Evolutionary conservation across 306 rosid species (phyloP).

Genomic region (Prunus dulcis): DNA sequence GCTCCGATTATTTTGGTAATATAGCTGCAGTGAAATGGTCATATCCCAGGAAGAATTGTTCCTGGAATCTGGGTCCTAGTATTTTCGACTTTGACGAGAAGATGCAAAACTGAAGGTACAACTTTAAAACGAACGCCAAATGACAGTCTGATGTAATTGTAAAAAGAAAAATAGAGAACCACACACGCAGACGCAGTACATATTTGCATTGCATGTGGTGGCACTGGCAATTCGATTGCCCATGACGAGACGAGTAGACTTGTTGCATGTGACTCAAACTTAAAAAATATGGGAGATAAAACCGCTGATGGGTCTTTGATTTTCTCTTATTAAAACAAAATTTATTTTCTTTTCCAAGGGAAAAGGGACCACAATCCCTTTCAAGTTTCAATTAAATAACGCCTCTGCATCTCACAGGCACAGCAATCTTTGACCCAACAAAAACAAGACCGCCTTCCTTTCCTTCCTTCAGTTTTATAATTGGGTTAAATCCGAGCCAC

Average conservation of each 20-base stretch:
- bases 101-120: neutral
- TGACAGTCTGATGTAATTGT: too few species aligned
- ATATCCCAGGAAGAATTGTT: neutral
- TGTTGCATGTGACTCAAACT: constrained; percentile 24
- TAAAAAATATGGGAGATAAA: constrained; percentile 20
- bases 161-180: neutral
- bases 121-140: too few species aligned
- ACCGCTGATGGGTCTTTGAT: constrained; percentile 31
- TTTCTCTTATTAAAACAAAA: neutral
- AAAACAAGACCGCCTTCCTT: too few species aligned
- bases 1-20: neutral
- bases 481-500: neutral
- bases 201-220: neutral
- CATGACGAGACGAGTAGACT: neutral
- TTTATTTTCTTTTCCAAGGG: constrained; percentile 8
- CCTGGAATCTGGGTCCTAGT: too few species aligned
- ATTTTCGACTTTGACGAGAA: neutral
- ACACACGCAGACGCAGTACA: neutral
- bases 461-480: too few species aligned
- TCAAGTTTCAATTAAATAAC: neutral
- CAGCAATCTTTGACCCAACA: neutral
- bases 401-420: neutral
- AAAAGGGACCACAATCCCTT: constrained; percentile 11
- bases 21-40: neutral
- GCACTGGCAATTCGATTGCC: neutral